Evolutionary conservation across 2,329 filamentous ascomycete species (phyloP).

Genomic region (Nemania sp.): DNA sequence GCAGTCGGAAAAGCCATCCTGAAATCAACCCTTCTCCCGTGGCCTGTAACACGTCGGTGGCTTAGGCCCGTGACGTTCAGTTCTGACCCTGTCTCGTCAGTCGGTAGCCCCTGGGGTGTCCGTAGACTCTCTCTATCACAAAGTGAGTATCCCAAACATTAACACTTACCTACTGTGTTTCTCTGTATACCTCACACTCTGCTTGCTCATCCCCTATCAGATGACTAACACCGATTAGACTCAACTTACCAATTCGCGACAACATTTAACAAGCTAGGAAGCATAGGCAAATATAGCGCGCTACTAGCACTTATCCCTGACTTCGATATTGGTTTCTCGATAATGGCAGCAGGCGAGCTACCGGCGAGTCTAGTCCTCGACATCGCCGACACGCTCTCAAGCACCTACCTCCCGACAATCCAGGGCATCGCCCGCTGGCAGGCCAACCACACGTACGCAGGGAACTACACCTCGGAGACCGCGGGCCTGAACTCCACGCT

Average conservation of each 20-base stretch:
- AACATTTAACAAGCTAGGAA: constrained; percentile 53
- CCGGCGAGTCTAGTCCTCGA: constrained; percentile 46
- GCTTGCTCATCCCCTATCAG: neutral
- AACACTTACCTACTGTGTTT: neutral
- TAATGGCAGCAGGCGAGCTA: constrained; percentile 49
- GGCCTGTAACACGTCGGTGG: constrained; percentile 51
- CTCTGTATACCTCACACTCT: neutral
- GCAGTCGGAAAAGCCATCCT: constrained; percentile 50
- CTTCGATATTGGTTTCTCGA: constrained; percentile 52
- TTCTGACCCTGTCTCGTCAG: constrained; percentile 47
- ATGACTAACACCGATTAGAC: constrained; percentile 31
- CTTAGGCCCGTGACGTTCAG: constrained; percentile 50
- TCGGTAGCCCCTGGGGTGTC: constrained; percentile 53
- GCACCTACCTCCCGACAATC: constrained; percentile 50
- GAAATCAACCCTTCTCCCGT: constrained; percentile 49
- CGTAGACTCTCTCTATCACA: constrained; percentile 45
- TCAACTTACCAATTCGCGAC: constrained; percentile 47
- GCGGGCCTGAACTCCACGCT: constrained; percentile 48
- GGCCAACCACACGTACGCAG: constrained; percentile 47
- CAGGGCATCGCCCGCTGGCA: constrained; percentile 46
- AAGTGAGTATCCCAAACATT: constrained; percentile 28
- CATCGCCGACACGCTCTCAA: constrained; percentile 51
- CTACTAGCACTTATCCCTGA: constrained; percentile 52
- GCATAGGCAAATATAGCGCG: constrained; percentile 49
- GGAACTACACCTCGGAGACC: constrained; percentile 42